A percentile compares a stretch with the other conserved stretches of the same genome.
phyloP scores from a whole-genome alignment of 257 asterid genomes.

The Knoxia roxburghii region DNA sequence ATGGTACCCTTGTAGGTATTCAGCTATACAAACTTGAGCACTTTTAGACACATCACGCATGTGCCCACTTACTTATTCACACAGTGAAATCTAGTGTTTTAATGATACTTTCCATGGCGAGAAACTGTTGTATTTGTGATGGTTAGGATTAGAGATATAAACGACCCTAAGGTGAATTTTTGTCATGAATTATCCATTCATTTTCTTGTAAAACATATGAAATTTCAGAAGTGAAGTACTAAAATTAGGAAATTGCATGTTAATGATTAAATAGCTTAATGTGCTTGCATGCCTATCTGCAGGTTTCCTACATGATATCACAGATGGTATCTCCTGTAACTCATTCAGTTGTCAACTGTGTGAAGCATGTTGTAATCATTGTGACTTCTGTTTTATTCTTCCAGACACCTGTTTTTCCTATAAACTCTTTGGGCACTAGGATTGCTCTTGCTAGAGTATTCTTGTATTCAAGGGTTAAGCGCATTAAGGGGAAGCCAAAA shows the following conservation, averaged over 20 bases:
- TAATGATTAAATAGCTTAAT: too few relatives aligned
- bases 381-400: slow-evolving; percentile 85
- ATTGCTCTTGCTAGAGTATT: slow-evolving; percentile 88
- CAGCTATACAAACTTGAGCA: not conserved
- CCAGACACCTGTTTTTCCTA: slow-evolving; percentile 70
- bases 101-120: not conserved
- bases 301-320: slow-evolving; percentile 91
- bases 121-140: not conserved
- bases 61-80: not conserved
- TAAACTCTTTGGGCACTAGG: slow-evolving; percentile 75
- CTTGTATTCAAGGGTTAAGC: slow-evolving; percentile 77
- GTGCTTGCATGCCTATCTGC: too few relatives aligned
- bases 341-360: slow-evolving; percentile 93
- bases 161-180: too few relatives aligned
- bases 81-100: not conserved
- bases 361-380: slow-evolving; percentile 86
- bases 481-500: slow-evolving; percentile 65
- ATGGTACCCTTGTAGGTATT: slow-evolving; percentile 90
- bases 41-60: too few relatives aligned
- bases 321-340: slow-evolving; percentile 91
- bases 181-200: too few relatives aligned
- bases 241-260: too few relatives aligned
- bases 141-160: too few relatives aligned
- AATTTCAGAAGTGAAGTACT: too few relatives aligned
- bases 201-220: too few relatives aligned